Evolutionary conservation across 768 basidiomycete genomes (phyloP).

Genomic region (Boletus pseudo-olivaceus): DNA sequence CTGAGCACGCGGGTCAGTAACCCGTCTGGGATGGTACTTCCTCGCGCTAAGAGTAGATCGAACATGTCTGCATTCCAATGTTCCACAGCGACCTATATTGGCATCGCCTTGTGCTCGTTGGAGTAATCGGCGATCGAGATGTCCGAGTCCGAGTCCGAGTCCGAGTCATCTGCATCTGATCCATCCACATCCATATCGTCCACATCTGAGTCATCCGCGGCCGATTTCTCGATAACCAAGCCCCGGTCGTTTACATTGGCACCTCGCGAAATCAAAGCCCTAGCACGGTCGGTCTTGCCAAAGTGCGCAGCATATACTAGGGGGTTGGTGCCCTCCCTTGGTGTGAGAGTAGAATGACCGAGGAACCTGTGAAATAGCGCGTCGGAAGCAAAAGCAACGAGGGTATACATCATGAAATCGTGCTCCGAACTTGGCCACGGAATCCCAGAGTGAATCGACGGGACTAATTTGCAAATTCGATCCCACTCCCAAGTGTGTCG

Average conservation of each 20-base stretch:
- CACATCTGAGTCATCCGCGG: neutral
- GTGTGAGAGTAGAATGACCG: neutral
- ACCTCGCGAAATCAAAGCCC: neutral
- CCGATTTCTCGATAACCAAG: neutral
- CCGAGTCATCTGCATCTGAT: neutral
- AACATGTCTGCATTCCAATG: constrained; percentile 1
- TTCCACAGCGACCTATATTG: neutral
- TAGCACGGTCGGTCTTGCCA: too few species aligned
- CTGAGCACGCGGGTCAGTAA: neutral
- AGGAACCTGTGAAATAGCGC: neutral
- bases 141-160: neutral
- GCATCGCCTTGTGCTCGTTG: neutral
- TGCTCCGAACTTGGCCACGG: constrained; percentile 6
- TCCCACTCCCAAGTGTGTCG: constrained; percentile 3
- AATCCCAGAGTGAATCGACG: neutral
- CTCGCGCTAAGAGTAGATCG: constrained; percentile 2
- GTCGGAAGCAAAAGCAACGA: constrained; percentile 3
- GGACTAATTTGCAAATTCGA: neutral
- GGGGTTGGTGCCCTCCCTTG: constrained; percentile 3
- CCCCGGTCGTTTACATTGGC: neutral
- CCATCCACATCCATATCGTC: neutral
- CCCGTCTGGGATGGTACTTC: neutral
- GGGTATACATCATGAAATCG: constrained; percentile 1
- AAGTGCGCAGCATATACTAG: constrained; percentile 10
- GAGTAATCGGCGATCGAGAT: neutral